Evolutionary conservation across 2,329 filamentous ascomycete species (phyloP).

Genomic region (Dactylellina haptotyla): DNA sequence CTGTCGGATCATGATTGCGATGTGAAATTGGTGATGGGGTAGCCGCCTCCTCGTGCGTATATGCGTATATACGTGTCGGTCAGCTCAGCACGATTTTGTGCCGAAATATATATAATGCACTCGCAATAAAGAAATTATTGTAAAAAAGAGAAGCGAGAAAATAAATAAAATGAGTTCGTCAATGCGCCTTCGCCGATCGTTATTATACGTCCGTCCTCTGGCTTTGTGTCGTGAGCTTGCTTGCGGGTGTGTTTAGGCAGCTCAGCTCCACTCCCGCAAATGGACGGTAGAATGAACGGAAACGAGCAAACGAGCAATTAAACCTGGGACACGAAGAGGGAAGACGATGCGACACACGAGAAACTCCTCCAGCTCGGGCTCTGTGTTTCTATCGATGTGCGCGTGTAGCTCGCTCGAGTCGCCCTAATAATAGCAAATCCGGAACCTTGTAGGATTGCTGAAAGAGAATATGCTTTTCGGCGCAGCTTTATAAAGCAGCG

Average conservation of each 20-base stretch:
- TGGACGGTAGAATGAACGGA: slow-evolving; percentile 41
- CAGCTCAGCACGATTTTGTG: too few relatives aligned
- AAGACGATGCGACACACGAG: slow-evolving; percentile 41
- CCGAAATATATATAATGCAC: not conserved
- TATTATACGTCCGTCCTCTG: slow-evolving; percentile 6
- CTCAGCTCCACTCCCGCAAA: slow-evolving; percentile 18
- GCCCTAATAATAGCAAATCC: slow-evolving; percentile 36
- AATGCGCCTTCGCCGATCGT: slow-evolving; percentile 21
- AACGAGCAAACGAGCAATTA: slow-evolving; percentile 48
- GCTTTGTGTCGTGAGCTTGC: not conserved
- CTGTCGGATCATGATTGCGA: slow-evolving; percentile 34
- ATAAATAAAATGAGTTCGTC: slow-evolving; percentile 11
- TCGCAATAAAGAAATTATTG: too few relatives aligned
- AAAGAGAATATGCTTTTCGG: slow-evolving; percentile 7
- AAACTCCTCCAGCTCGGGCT: too few relatives aligned
- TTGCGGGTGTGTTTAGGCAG: not conserved
- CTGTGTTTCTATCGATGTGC: too few relatives aligned
- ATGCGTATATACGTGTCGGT: not conserved
- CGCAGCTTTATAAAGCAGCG: not conserved
- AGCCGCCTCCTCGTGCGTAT: not conserved
- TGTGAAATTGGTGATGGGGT: not conserved
- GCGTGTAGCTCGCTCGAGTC: slow-evolving; percentile 16
- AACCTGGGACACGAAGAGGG: slow-evolving; percentile 31
- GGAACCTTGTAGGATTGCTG: slow-evolving; percentile 20
- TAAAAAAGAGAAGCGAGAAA: not conserved